Base-by-base conservation (phyloP, 2,329 filamentous ascomycete genomes). In the Metarhizium robertsii region DNA sequence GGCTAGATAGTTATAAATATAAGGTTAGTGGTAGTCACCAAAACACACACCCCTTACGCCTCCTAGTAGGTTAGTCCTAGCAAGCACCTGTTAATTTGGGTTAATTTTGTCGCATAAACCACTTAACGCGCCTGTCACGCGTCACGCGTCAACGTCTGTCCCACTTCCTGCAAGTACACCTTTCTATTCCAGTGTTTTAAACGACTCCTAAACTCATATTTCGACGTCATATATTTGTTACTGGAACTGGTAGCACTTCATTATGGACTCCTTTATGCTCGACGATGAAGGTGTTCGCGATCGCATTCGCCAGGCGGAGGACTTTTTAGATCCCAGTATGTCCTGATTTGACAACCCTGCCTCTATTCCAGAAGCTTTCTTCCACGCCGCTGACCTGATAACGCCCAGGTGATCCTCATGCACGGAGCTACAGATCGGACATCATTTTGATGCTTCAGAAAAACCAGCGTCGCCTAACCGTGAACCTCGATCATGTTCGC, bases 271-370 rank as follows among this genome's bases (percentile, higher is more conserved):
- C 58, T 76, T 83, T 62, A 84, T 87, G 75, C 82, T 95, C 65
- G 84, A 87, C 71, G 92, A 96, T 79, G 89, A 94, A 72, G 90
- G 87, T 61, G 85, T 87, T 64, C 82, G 84, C 64, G 86, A 95
- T 75, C 89, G 91, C 65, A 84, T 96, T 70, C 87, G 90, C 65
- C 84, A 87, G 61, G 91, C 90, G n/a, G 82, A 87, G 65, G 92
- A 96, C 70, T 96, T 97, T 67, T 83, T 97, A 47, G 92, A 96
- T 76, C 92, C 92, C 58, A 86, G 91, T 96, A 81, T 66, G 86
- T 8, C 25, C 10, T 14, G 6, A 14, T 48, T 30, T 18, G 13
- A 29, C 18, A 13, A 13, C 5, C n/a, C 43, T 46, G 20, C 20
- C 8, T 20, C 20, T 20, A 29, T 7, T 46, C 7, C 13, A 16